These are phyloP conservation scores for Tricholoma matsutake DNA, from an alignment of 768 basidiomycete genomes.

Conservation along the genomic window DNA sequence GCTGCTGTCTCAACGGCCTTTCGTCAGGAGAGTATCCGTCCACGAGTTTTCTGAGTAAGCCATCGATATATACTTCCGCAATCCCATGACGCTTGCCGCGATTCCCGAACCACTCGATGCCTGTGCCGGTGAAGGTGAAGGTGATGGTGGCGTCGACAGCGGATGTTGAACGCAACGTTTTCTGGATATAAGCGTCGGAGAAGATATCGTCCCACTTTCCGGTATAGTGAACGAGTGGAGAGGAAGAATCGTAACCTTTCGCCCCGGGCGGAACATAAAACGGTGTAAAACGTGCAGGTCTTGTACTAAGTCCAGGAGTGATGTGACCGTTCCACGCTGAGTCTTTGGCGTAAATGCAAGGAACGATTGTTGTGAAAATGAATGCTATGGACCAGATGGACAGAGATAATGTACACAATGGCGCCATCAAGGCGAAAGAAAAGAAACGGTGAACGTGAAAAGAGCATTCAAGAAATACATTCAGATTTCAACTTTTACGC, in stretches of 20 bases:
- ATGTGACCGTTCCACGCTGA: conserved; percentile 71
- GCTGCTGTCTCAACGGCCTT: conserved; percentile 48
- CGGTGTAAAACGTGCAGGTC: conserved; percentile 50
- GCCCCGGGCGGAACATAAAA: conserved; percentile 75
- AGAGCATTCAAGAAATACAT: neutral
- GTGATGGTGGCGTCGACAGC: conserved; percentile 46
- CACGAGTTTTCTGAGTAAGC: conserved; percentile 40
- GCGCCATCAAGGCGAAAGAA: conserved; percentile 10
- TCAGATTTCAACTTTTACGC: neutral
- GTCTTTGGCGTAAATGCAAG: conserved; percentile 25
- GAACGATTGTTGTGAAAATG: conserved; percentile 10
- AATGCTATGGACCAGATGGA: conserved; percentile 11
- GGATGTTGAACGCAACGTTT: conserved; percentile 49
- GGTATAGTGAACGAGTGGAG: conserved; percentile 60
- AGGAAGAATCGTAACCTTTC: conserved; percentile 67
- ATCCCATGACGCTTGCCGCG: conserved; percentile 52
- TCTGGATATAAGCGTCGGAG: conserved; percentile 48
- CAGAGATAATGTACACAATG: neutral
- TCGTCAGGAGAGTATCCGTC: conserved; percentile 39
- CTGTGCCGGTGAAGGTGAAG: conserved; percentile 68
- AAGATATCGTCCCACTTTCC: conserved; percentile 57
- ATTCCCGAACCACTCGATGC: conserved; percentile 77
- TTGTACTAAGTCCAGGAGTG: conserved; percentile 42
- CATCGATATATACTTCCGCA: conserved; percentile 58
- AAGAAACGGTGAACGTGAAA: neutral